Percentiles rank a stretch among this genome's conserved stretches.
Conservation (phyloP, 2,329 filamentous ascomycete genomes). For the Passalora sequoiae region DNA sequence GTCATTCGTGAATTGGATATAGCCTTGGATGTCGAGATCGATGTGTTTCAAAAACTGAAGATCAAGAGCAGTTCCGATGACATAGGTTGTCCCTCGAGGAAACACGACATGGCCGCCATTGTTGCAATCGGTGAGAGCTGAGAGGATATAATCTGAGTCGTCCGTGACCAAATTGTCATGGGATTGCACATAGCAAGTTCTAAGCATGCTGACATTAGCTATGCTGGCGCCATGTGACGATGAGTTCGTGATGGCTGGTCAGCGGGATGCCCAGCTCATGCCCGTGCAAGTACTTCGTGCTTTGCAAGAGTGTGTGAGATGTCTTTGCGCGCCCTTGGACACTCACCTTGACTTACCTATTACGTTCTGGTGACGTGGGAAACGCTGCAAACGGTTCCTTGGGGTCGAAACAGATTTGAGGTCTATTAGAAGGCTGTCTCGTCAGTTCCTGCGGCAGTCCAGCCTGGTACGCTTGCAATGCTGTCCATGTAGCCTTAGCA, state of each 20-base stretch:
- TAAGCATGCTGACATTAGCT: too few relatives aligned
- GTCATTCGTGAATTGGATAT: constrained; percentile 60
- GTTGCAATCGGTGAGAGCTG: constrained; percentile 56
- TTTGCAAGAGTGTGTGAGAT: too few relatives aligned
- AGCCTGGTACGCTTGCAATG: constrained; percentile 27
- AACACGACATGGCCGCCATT: constrained; percentile 59
- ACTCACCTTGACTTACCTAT: too few relatives aligned
- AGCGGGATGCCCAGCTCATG: too few relatives aligned
- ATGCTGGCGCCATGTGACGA: too few relatives aligned
- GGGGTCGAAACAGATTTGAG: constrained; percentile 33
- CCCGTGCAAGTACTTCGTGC: too few relatives aligned
- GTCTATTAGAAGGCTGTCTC: constrained; percentile 27
- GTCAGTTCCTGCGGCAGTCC: constrained; percentile 16
- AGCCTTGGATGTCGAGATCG: constrained; percentile 57
- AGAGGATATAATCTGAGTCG: constrained; percentile 49
- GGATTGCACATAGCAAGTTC: constrained; percentile 38
- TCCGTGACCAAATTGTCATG: constrained; percentile 41
- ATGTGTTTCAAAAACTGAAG: constrained; percentile 60
- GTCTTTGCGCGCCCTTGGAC: too few relatives aligned
- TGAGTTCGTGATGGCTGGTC: too few relatives aligned
- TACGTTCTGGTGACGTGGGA: constrained; percentile 33
- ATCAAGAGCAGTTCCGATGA: constrained; percentile 59
- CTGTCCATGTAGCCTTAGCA: constrained; percentile 27
- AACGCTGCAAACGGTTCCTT: constrained; percentile 34
- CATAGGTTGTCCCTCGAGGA: constrained; percentile 52